Base-by-base conservation (phyloP, 345 rosid genomes). In the Cochlearia excelsa region DNA sequence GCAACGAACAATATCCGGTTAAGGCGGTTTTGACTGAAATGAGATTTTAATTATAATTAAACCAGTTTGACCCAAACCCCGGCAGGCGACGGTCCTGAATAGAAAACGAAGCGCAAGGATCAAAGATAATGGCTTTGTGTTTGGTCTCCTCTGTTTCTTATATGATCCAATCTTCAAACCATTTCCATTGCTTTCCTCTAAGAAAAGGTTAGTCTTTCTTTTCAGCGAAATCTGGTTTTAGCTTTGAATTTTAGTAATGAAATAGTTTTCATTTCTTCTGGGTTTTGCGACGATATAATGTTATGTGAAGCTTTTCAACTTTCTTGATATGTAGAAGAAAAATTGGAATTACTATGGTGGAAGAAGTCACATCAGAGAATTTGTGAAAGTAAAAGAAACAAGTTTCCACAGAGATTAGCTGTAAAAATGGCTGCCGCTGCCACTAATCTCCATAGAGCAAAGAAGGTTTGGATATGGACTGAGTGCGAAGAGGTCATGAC, bases 401-500 rank as follows among this genome's bases (percentile, higher is more conserved):
- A 33, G 3, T 41, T 16, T 42, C 9, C 27, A 33, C 9, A 38
- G n/a, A 68, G 30, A 47, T 61, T 41, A 46, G 16, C 53, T 58
- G 50, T 66, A 6, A 57, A 30, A 57, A 63, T 63, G 69, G 43
- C 54, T 45, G 59, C 84, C 58, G 52, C 66, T 53, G 63, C 71
- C 34, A 43, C 61, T 40, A n/a, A 45, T 23, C 78, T 62, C 51
- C 77, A 72, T 60, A 51, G 53, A 41, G 60, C 80, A 26, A 86
- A 91, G 84, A 73, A 66, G 67, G 88, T 88, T 29, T 91, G 96
- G 95, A 69, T 88, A 51, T 88, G 91, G 90, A 91, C 85, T 6
- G 75, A 82, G 70, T 79, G 65, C 69, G 84, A 84, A 75, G 78
- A 80, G 30, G 92, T 86, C 3, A 86, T 88, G 92, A 80, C 88